These are phyloP conservation scores for Rhynchosporium agropyri DNA, from an alignment of 2,329 filamentous ascomycete species.

Conservation along the genomic window DNA sequence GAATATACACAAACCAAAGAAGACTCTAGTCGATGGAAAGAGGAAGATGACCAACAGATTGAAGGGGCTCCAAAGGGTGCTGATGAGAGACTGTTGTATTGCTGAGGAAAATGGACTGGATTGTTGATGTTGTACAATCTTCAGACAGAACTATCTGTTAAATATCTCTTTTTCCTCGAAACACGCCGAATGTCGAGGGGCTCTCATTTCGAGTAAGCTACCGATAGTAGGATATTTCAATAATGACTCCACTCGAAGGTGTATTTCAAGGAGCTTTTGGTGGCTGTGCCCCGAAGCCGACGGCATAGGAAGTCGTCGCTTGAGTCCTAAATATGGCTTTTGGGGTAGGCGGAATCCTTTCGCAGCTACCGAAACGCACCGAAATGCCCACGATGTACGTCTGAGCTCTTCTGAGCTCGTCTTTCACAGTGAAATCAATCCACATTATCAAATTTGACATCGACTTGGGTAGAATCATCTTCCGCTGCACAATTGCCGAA, in stretches of 20 bases:
- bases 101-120: slow-evolving; percentile 14
- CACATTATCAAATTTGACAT: background rate
- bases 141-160: slow-evolving; percentile 12
- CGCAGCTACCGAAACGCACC: slow-evolving; percentile 16
- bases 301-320: slow-evolving; percentile 1
- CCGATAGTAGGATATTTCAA: slow-evolving; percentile 8
- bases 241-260: slow-evolving; percentile 5
- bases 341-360: slow-evolving; percentile 7
- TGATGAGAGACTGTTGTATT: slow-evolving; percentile 9
- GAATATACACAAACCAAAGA: slow-evolving; percentile 1
- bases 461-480: slow-evolving; percentile 5
- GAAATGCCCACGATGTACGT: slow-evolving; percentile 13
- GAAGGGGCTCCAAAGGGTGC: background rate
- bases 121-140: slow-evolving; percentile 14
- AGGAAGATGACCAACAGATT: background rate
- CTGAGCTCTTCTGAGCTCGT: background rate
- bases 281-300: slow-evolving; percentile 17
- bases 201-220: background rate
- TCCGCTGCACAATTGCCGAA: background rate
- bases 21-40: background rate
- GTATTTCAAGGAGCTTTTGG: slow-evolving; percentile 4
- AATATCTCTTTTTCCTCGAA: slow-evolving; percentile 13
- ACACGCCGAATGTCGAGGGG: slow-evolving; percentile 13
- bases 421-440: background rate
- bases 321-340: background rate